Conservation (phyloP, 2,329 filamentous ascomycete genomes). For the Arthrobotrys sinensis region DNA sequence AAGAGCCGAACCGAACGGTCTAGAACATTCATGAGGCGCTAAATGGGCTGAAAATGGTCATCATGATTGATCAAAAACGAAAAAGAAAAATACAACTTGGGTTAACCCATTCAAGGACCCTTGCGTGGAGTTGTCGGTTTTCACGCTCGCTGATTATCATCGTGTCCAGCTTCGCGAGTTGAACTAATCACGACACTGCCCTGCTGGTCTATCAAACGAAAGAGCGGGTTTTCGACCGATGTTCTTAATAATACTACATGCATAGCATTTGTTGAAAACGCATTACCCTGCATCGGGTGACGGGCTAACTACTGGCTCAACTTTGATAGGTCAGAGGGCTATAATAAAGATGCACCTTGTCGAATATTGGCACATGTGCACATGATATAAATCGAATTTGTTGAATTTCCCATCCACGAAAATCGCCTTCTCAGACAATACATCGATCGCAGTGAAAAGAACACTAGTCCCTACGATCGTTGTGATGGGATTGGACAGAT, state of each 20-base stretch:
- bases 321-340: constrained; percentile 1
- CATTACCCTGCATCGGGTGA: not conserved
- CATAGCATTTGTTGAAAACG: constrained; percentile 15
- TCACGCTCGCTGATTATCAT: not conserved
- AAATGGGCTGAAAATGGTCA: constrained; percentile 37
- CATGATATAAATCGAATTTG: constrained; percentile 24
- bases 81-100: constrained; percentile 41
- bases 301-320: constrained; percentile 15
- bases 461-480: not conserved
- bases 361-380: constrained; percentile 13
- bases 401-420: not conserved
- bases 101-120: constrained; percentile 17
- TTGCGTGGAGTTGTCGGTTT: constrained; percentile 16
- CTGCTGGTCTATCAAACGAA: not conserved
- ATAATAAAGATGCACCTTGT: constrained; percentile 3
- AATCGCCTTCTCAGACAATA: not conserved
- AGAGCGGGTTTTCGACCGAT: not conserved
- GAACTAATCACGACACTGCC: not conserved
- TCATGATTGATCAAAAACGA: constrained; percentile 1
- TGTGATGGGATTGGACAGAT: constrained; percentile 1
- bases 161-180: constrained; percentile 9
- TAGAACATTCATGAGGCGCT: constrained; percentile 33
- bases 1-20: constrained; percentile 53
- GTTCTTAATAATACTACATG: constrained; percentile 15
- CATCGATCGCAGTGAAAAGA: not conserved